phyloP scores from a whole-genome alignment of 2,329 filamentous ascomycete species.

The Cryphonectria parasitica region DNA sequence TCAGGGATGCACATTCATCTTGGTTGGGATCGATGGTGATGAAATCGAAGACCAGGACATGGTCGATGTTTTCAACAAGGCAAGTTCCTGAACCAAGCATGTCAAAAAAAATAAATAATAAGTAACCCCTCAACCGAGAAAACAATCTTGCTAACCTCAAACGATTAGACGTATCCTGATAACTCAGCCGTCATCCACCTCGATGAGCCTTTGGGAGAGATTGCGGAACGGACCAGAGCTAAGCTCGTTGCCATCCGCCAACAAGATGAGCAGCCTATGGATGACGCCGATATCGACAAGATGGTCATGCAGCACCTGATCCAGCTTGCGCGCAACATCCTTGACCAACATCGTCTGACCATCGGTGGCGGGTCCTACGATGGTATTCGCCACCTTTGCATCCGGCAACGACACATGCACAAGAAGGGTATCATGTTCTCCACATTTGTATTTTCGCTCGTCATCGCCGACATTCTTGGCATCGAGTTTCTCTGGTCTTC shows the following conservation, averaged over 20 bases:
- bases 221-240: slow-evolving; percentile 33
- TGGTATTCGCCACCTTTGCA: slow-evolving; percentile 31
- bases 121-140: neutral
- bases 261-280: slow-evolving; percentile 4
- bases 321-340: slow-evolving; percentile 13
- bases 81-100: neutral
- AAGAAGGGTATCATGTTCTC: slow-evolving; percentile 47
- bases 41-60: slow-evolving; percentile 37
- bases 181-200: slow-evolving; percentile 33
- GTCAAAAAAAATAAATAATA: neutral
- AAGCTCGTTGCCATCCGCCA: slow-evolving; percentile 20
- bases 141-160: neutral
- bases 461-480: slow-evolving; percentile 38
- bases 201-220: slow-evolving; percentile 35
- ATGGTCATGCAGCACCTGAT: slow-evolving; percentile 23
- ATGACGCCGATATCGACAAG: slow-evolving; percentile 19
- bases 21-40: slow-evolving; percentile 38
- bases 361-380: slow-evolving; percentile 2
- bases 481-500: slow-evolving; percentile 43
- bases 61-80: slow-evolving; percentile 35
- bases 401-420: slow-evolving; percentile 43
- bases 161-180: slow-evolving; percentile 33
- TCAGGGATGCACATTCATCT: slow-evolving; percentile 33
- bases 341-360: slow-evolving; percentile 14
- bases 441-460: slow-evolving; percentile 40